Base-by-base conservation (phyloP, 164 flowering plant genomes). In the Hamamelis virginiana region DNA sequence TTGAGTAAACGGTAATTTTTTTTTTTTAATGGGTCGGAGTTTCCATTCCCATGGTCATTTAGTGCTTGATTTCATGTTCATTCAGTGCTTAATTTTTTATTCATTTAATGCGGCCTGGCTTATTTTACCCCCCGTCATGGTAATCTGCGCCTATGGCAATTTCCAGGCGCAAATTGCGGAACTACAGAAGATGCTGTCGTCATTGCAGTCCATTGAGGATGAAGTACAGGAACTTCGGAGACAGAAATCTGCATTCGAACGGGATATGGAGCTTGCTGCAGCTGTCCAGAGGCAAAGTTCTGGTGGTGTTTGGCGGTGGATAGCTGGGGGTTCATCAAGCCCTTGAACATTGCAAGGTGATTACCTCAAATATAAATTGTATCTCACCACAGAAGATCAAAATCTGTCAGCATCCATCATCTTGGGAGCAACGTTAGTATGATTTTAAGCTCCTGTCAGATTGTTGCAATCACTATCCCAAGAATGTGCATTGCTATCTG, bases 141-240 rank as follows among this genome's bases (percentile, higher is more conserved):
- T 44, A 33, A n/a, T n/a, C n/a, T n/a, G n/a, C n/a, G n/a, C n/a
- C n/a, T n/a, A n/a, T n/a, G n/a, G n/a, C n/a, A n/a, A 15, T 28
- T 67, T 67, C n/a, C 82, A 92, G 97, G 94, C 90, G 52, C 96
- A 96, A 83, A 93, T 90, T 65, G 74, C 85, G 26, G 95, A 89
- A 71, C 70, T 91, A 41, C 82, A 82, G 69, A 86, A 86, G 72
- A 73, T 75, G 77, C 86, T 91, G 64, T 89, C 82, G 57, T 80
- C 92, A 19, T 47, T 84, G 77, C 85, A 78, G 22, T 73, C 94
- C 23, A 67, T 93, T 59, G 96, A 96, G 78, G 80, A 83, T 58
- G 91, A 91, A 77, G 81, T 96, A 33, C 85, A 85, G 64, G 67
- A 75, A 57, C 94, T 93, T 46, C 71, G 91, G 75, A 75, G 66